A percentile compares a stretch with the other conserved stretches of the same genome.
Conservation (phyloP, 129 eudicot species). For the Solidago caesia region DNA sequence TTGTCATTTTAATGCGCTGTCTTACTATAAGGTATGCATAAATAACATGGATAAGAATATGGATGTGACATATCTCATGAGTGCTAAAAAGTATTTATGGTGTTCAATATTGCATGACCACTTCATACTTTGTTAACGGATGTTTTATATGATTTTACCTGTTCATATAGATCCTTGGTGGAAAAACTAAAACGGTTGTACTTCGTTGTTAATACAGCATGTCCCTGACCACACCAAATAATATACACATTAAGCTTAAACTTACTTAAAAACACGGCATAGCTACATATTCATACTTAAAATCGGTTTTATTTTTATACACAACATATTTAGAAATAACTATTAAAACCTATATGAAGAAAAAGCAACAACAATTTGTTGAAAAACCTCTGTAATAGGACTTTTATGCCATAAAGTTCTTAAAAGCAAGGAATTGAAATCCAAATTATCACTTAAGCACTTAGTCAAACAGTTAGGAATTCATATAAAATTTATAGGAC, state of each 20-base stretch:
- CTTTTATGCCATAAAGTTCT: too few relatives aligned
- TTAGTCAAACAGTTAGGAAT: too few relatives aligned
- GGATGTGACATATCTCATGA: not conserved
- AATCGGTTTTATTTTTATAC: too few relatives aligned
- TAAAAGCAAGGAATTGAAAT: too few relatives aligned
- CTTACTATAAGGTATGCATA: not conserved
- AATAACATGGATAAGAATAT: not conserved
- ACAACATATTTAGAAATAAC: too few relatives aligned
- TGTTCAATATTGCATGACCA: not conserved
- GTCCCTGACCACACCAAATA: slow-evolving; percentile 60
- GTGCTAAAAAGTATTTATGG: not conserved
- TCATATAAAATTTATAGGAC: too few relatives aligned
- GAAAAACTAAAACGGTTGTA: slow-evolving; percentile 72
- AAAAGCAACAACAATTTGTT: too few relatives aligned
- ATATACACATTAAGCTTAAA: slow-evolving; percentile 10
- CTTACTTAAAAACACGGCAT: not conserved
- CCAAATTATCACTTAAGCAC: too few relatives aligned
- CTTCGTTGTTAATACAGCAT: slow-evolving; percentile 93
- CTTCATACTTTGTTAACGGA: not conserved
- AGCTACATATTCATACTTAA: too few relatives aligned
- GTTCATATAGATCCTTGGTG: slow-evolving; percentile 93
- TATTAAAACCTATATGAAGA: too few relatives aligned
- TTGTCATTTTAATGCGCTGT: not conserved
- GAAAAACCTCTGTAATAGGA: too few relatives aligned
- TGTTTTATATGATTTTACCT: slow-evolving; percentile 49